A percentile compares a stretch with the other conserved stretches of the same genome.
Evolutionary conservation across 495 filamentous ascomycete genomes (phyloP).

Genomic region (Neurospora sp.): DNA sequence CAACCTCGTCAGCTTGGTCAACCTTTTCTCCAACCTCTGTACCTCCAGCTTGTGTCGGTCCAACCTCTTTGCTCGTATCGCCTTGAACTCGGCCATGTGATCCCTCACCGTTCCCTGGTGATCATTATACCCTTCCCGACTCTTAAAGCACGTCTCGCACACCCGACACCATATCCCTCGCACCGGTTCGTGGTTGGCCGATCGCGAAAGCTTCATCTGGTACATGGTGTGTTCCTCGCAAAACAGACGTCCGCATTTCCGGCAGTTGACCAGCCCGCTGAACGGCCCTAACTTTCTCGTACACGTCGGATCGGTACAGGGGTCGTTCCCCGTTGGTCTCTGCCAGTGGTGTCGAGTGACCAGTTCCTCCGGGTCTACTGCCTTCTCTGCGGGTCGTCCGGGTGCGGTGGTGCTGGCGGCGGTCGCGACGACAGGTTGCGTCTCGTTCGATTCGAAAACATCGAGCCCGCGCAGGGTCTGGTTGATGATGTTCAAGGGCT

Average conservation of each 20-base stretch:
- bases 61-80: conserved; percentile 61
- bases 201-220: conserved; percentile 92
- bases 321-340: conserved; percentile 55
- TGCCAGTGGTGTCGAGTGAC: conserved; percentile 90
- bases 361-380: conserved; percentile 77
- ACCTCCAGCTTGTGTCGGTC: conserved; percentile 80
- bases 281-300: conserved; percentile 65
- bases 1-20: conserved; percentile 82
- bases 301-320: conserved; percentile 80
- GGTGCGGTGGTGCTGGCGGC: conserved; percentile 6
- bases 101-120: conserved; percentile 60
- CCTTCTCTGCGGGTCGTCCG: conserved; percentile 24
- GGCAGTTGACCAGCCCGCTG: conserved; percentile 81
- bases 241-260: conserved; percentile 85
- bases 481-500: conserved; percentile 74
- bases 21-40: conserved; percentile 76
- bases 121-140: conserved; percentile 89
- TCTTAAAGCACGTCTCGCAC: conserved; percentile 97
- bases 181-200: conserved; percentile 85
- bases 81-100: conserved; percentile 57
- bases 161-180: conserved; percentile 89
- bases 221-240: conserved; percentile 99
- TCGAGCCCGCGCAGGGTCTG: conserved; percentile 96
- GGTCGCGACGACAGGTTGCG: conserved; percentile 15
- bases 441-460: conserved; percentile 92